phyloP scores from a whole-genome alignment of 176 grass and related monocot genomes.

The Eragrostis nindensis region DNA sequence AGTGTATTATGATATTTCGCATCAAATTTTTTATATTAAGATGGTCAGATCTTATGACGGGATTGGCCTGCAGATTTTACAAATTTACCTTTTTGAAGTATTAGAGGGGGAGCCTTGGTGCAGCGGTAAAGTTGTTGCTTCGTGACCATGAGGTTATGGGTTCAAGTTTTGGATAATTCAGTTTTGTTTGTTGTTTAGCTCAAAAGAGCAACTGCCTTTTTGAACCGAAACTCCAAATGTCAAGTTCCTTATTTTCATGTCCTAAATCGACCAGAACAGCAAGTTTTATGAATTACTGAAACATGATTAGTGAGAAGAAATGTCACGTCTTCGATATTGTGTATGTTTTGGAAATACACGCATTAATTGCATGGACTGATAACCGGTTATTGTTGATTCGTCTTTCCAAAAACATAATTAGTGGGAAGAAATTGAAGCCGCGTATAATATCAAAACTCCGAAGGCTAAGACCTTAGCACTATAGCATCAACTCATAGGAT shows the following conservation, averaged over 20 bases:
- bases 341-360: background rate
- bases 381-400: background rate
- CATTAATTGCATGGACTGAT: background rate
- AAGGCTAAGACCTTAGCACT: slow-evolving; percentile 9
- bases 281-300: no score
- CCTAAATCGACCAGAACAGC: no score
- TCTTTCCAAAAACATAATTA: no score
- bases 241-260: background rate
- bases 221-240: background rate
- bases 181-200: no score
- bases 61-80: background rate
- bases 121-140: no score
- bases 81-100: background rate
- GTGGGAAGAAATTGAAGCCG: background rate
- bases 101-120: no score
- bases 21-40: no score
- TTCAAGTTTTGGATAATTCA: no score
- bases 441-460: slow-evolving; percentile 7
- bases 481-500: slow-evolving; percentile 18
- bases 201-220: no score
- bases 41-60: background rate
- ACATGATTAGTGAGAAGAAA: background rate
- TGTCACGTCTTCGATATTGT: background rate
- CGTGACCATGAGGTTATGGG: no score
- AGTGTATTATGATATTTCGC: background rate